Percentiles rank a stretch among this genome's conserved stretches.
phyloP scores from a whole-genome alignment of 1,284 basidiomycete species.

The Ganoderma leucocontextum region DNA sequence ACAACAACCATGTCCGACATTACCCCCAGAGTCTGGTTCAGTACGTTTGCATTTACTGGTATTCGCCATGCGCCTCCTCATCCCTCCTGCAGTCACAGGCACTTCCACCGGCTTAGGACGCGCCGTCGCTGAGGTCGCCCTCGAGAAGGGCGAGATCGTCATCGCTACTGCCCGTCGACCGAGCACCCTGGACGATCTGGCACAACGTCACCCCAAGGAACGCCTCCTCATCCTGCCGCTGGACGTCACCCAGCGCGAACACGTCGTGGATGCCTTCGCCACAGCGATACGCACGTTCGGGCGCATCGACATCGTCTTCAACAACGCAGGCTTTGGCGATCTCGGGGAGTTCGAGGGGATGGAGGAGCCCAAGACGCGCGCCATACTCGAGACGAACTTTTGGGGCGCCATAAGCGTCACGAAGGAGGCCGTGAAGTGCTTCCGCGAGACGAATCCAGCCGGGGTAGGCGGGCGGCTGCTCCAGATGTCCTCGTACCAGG shows the following conservation, averaged over 20 bases:
- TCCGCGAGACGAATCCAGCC: constrained; percentile 49
- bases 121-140: constrained; percentile 35
- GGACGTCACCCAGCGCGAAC: constrained; percentile 47
- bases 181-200: constrained; percentile 35
- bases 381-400: constrained; percentile 47
- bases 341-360: constrained; percentile 44
- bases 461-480: constrained; percentile 43
- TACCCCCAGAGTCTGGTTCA: constrained; percentile 28
- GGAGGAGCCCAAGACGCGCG: constrained; percentile 40
- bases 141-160: constrained; percentile 42
- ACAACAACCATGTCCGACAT: not conserved
- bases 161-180: constrained; percentile 45
- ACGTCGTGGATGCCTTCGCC: constrained; percentile 45
- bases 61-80: not conserved
- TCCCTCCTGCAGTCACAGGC: constrained; percentile 39
- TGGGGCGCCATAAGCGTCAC: constrained; percentile 47
- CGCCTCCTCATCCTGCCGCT: constrained; percentile 48
- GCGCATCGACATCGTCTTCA: constrained; percentile 52
- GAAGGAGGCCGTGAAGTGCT: constrained; percentile 45
- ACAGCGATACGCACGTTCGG: constrained; percentile 45
- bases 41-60: constrained; percentile 13
- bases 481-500: constrained; percentile 41
- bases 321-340: constrained; percentile 48
- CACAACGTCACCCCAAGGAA: constrained; percentile 22
- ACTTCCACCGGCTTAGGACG: constrained; percentile 44